Conservation (phyloP, 306 rosid genomes). For the Datisca glomerata region DNA sequence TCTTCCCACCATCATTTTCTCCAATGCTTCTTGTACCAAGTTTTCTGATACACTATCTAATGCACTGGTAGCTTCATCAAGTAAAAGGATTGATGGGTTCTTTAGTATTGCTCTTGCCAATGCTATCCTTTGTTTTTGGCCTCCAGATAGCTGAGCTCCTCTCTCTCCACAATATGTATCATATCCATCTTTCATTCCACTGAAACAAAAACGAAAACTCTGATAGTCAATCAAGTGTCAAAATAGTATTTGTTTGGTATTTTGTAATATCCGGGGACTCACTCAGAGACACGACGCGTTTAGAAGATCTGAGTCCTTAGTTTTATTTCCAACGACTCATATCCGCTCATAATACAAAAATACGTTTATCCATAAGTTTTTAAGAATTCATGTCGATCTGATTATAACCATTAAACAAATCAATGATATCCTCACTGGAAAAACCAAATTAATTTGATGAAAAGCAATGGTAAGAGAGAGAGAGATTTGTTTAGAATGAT, state of each 20-base stretch:
- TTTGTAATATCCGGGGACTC: no score
- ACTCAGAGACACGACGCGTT: no score
- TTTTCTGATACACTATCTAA: constrained; percentile 64
- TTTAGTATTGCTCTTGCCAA: constrained; percentile 67
- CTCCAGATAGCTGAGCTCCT: constrained; percentile 76
- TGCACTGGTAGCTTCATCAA: constrained; percentile 84
- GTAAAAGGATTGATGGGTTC: constrained; percentile 51
- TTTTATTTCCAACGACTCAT: no score
- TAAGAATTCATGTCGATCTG: no score
- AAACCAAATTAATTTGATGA: neutral
- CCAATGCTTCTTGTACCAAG: constrained; percentile 59
- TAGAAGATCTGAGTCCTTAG: no score
- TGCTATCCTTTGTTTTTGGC: constrained; percentile 79
- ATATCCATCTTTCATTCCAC: constrained; percentile 60
- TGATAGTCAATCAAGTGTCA: no score
- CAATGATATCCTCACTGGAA: no score
- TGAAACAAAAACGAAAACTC: constrained; percentile 14
- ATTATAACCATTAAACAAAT: no score
- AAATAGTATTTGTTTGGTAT: no score
- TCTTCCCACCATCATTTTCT: constrained; percentile 72
- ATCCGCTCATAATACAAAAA: no score
- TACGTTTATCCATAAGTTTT: no score
- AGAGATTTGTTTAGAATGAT: no score
- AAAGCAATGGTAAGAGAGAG: neutral
- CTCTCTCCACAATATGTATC: constrained; percentile 69